These are phyloP conservation scores for Geotrichum aggregatum DNA, from an alignment of 1,139 yeast species.

Conservation along the genomic window DNA sequence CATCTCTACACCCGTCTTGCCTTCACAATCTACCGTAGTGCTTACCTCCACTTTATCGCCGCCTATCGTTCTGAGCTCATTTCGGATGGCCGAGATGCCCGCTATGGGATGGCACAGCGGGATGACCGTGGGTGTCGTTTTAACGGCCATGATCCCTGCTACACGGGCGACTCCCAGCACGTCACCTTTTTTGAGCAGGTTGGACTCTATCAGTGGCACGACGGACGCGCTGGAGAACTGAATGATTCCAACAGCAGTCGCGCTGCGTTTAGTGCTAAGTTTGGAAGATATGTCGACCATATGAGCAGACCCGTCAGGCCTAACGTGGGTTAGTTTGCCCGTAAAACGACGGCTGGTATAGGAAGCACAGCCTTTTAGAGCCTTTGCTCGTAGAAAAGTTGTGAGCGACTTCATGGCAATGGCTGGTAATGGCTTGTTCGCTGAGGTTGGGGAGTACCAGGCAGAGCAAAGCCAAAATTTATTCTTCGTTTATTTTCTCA, in stretches of 20 bases:
- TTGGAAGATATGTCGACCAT: slow-evolving; percentile 48
- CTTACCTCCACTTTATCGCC: slow-evolving; percentile 29
- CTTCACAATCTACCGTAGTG: slow-evolving; percentile 45
- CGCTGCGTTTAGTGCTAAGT: slow-evolving; percentile 40
- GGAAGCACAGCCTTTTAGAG: too few species aligned
- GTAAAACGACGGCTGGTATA: not conserved
- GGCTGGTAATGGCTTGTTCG: too few species aligned
- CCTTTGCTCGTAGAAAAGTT: too few species aligned
- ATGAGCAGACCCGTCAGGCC: slow-evolving; percentile 44
- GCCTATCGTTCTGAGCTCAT: slow-evolving; percentile 31
- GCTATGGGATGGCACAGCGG: slow-evolving; percentile 49
- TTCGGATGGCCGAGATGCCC: slow-evolving; percentile 40
- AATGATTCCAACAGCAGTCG: slow-evolving; percentile 44
- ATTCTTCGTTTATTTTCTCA: not conserved
- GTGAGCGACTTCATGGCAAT: too few species aligned
- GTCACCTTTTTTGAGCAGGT: slow-evolving; percentile 47
- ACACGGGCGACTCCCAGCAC: slow-evolving; percentile 47
- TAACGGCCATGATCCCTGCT: slow-evolving; percentile 51
- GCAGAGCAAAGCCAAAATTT: too few species aligned
- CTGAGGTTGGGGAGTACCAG: too few species aligned
- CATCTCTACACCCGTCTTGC: slow-evolving; percentile 54
- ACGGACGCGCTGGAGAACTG: slow-evolving; percentile 33
- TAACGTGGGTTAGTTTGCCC: slow-evolving; percentile 41
- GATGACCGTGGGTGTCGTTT: slow-evolving; percentile 44
- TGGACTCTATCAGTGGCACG: slow-evolving; percentile 36